Percentiles rank a stretch among this genome's conserved stretches.
Evolutionary conservation across 2,329 filamentous ascomycete species (phyloP).

Genomic region (Penicillium sp.): DNA sequence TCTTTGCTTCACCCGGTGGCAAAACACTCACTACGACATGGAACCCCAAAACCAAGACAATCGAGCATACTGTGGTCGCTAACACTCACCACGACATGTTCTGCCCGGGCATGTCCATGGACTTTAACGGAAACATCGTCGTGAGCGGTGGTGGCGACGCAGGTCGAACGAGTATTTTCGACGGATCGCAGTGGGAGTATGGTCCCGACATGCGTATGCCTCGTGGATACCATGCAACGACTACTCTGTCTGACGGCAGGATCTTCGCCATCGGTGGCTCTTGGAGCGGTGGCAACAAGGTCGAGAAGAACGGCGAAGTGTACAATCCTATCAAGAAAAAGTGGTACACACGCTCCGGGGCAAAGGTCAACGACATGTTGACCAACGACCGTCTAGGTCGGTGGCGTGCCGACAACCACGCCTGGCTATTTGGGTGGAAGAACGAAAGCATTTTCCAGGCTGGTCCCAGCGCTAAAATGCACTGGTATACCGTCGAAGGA

Average conservation of each 20-base stretch:
- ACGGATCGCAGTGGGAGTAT: constrained; percentile 30
- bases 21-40: constrained; percentile 20
- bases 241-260: constrained; percentile 51
- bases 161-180: constrained; percentile 47
- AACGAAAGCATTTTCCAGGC: constrained; percentile 52
- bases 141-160: constrained; percentile 54
- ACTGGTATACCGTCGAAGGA: constrained; percentile 54
- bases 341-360: constrained; percentile 28
- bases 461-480: constrained; percentile 53
- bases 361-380: constrained; percentile 39
- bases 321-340: constrained; percentile 40
- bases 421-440: constrained; percentile 53
- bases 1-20: constrained; percentile 14
- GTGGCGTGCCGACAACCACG: constrained; percentile 54
- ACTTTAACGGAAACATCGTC: constrained; percentile 49
- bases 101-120: constrained; percentile 49
- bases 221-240: constrained; percentile 54
- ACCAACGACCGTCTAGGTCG: constrained; percentile 43
- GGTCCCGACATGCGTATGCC: constrained; percentile 44
- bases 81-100: constrained; percentile 32
- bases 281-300: constrained; percentile 48
- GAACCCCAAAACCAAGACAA: constrained; percentile 6
- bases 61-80: constrained; percentile 16
- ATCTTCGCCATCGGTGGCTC: constrained; percentile 60
- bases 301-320: constrained; percentile 55